Base-by-base conservation (phyloP, 129 eudicot species). In the Rutidosis leptorrhynchoides region DNA sequence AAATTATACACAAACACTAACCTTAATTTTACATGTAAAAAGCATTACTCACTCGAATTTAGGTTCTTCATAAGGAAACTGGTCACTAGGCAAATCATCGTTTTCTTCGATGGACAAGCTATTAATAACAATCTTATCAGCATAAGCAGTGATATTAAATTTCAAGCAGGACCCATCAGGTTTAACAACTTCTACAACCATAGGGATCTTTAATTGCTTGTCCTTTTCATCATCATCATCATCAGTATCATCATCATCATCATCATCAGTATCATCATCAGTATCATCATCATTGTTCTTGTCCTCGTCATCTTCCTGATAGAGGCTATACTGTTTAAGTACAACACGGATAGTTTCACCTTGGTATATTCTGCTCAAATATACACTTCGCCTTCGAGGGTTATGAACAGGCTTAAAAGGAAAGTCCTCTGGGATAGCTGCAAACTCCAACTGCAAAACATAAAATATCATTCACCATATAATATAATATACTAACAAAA, bases 51-150 rank as follows among this genome's bases (percentile, higher is more conserved):
- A 94, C 99, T 70, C 64, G 62, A 89, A 94, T 48, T 83, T 83
- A 2, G 95, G 97, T 68, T 95, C 97, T 60, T 94, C 95, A 15
- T 94, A 94, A 11, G 95, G 86, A 62, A 84, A 74, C 43, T 80
- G 80, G 35, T 93, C 99, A 16, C 89, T 95, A 32, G 83, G 1
- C 81, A 7, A 66, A 15, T 86, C 79, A 11, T 95, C 85, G 58
- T n/a, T n/a, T n/a, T 88, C 81, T 69, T 80, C 86, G 1, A 93
- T 78, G 0, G 90, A 74, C 60, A 89, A 78, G 75, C 77, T 77
- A 55, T 89, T 89, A 5, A 94, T 89, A 0, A 68, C 67, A 33
- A 94, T 77, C 78, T 86, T 93, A 77, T 94, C 95, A 10, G 95
- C 74, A 55, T 55, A 78, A 67, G 95, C 93, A 74, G 93, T 84